Evolutionary conservation across 2,329 filamentous ascomycete species (phyloP), one percentile per base, ranked within the genome.

Genomic region (Thyridium curvatum): DNA sequence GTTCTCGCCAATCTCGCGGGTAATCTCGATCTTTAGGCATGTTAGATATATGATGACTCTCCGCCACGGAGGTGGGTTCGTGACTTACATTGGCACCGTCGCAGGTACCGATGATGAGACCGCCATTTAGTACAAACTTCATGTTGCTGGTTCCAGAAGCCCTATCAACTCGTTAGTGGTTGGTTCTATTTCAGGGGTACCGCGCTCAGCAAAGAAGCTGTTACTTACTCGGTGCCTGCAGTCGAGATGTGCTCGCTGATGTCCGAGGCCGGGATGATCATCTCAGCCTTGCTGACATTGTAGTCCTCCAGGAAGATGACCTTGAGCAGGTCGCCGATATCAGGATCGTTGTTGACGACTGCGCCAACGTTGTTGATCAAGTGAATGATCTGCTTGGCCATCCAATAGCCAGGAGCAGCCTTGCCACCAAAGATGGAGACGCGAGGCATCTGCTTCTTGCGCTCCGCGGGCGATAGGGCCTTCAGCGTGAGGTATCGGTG

Each of bases 341-440:
- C 93, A 32, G 79, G 72, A 54, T 98, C 93, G 31, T 86, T 86
- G 70, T 98, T 98, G 51, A 98, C 84, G 3, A 97, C 86, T 13
- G 79, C 68, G 4, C 88, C 89, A 18, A 97, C 93, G 45, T 82
- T 84, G 69, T 96, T 97, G 71, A 98, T 82, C 41, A 98, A 77
- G 59, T 97, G 91, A 52, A 98, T 98, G 50, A 96, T 89, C 31
- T 93, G 94, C 77, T 98, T 98, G 30, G 93, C 93, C 93, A 97
- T 98, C 93, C 93, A 98, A 72, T 98, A 98, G 13, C 93, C 93
- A 0, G 93, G 93, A 2, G 93, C 93, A 18, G 93, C 93, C 68
- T 98, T 98, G 53, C 93, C 93, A 57, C 93, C 93, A 59, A 98
- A 97, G 61, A 98, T 94, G 41, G 86, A 93, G 9, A 97, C 93